Evolutionary conservation across 2,329 filamentous ascomycete species (phyloP).

Genomic region (Monilinia polystroma): DNA sequence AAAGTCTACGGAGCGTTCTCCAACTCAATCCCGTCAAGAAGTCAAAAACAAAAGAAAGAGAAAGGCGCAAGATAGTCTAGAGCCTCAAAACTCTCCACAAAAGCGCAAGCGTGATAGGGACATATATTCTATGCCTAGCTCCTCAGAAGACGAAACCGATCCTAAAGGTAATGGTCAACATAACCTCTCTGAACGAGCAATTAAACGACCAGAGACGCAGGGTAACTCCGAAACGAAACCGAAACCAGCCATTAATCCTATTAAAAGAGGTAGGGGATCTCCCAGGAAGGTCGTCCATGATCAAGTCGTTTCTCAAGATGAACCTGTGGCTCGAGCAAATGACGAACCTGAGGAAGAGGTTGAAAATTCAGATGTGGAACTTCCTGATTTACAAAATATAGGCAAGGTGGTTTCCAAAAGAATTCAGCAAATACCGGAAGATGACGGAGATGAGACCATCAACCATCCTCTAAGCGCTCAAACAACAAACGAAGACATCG

Average conservation of each 20-base stretch:
- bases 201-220: background rate
- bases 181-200: background rate
- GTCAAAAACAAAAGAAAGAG: background rate
- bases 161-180: background rate
- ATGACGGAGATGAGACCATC: background rate
- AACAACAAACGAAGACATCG: background rate
- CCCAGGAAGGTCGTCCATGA: background rate
- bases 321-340: background rate
- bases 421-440: background rate
- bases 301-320: background rate
- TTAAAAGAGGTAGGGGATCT: constrained; percentile 21
- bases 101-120: constrained; percentile 3
- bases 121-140: background rate
- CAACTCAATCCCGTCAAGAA: background rate
- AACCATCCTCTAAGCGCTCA: background rate
- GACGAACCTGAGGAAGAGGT: background rate
- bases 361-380: background rate
- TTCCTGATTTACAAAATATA: background rate
- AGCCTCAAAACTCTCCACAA: background rate
- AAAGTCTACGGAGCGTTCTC: background rate
- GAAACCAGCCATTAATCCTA: constrained; percentile 5
- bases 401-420: background rate
- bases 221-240: background rate
- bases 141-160: constrained; percentile 11
- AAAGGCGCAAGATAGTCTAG: background rate